Percentiles rank a stretch among this genome's conserved stretches.
phyloP scores from a whole-genome alignment of 768 basidiomycete genomes.

The Chalciporus pseudorubinellus region DNA sequence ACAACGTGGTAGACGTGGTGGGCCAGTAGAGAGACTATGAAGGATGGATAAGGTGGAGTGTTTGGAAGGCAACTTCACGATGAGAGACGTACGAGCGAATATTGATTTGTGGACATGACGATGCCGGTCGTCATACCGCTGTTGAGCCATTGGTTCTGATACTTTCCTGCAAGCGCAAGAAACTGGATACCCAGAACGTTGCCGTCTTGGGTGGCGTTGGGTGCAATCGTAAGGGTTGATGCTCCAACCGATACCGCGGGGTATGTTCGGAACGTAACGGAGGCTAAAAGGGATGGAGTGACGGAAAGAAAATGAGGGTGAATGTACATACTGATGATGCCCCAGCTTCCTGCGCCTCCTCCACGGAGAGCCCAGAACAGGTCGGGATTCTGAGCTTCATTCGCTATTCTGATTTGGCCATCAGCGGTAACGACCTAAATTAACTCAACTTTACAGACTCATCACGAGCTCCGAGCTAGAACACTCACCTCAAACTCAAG shows the following conservation, averaged over 20 bases:
- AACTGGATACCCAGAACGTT: constrained; percentile 18
- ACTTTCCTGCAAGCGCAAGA: constrained; percentile 15
- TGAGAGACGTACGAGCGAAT: constrained; percentile 13
- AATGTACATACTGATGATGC: constrained; percentile 35
- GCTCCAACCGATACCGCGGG: constrained; percentile 12
- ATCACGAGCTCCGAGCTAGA: not conserved
- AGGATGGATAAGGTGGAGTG: not conserved
- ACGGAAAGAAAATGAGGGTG: not conserved
- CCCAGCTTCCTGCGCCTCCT: constrained; percentile 52
- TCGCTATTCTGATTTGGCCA: constrained; percentile 39
- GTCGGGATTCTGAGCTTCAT: constrained; percentile 41
- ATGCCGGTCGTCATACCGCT: constrained; percentile 11
- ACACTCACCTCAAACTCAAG: constrained; percentile 38
- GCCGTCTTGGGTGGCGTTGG: constrained; percentile 9
- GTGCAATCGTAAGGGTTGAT: constrained; percentile 11
- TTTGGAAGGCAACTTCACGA: not conserved
- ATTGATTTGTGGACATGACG: constrained; percentile 4
- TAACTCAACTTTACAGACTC: not conserved
- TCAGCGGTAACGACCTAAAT: constrained; percentile 38
- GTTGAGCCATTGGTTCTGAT: constrained; percentile 14
- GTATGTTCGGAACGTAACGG: constrained; percentile 14
- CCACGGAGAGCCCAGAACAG: constrained; percentile 57
- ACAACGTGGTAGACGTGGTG: not conserved
- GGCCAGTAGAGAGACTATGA: constrained; percentile 20
- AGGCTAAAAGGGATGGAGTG: constrained; percentile 8